A percentile compares a stretch with the other conserved stretches of the same genome.
phyloP scores from a whole-genome alignment of 2,329 filamentous ascomycete genomes.

The Dactylellina drechsleri region DNA sequence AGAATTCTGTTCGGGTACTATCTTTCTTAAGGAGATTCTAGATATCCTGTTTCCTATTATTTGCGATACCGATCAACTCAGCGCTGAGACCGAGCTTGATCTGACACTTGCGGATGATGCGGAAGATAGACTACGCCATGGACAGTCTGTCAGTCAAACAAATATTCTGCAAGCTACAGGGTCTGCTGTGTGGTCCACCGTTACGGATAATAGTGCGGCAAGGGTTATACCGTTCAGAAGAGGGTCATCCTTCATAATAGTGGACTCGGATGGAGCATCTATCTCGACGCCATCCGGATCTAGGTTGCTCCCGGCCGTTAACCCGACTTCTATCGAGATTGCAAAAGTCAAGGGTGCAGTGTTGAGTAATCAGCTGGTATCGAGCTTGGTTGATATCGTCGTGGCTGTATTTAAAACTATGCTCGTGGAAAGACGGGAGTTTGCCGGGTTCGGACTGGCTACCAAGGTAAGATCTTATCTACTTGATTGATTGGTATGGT shows the following conservation, averaged over 20 bases:
- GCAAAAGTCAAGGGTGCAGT: constrained; percentile 70
- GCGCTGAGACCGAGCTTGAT: constrained; percentile 85
- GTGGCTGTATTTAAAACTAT: constrained; percentile 86
- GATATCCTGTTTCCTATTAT: constrained; percentile 85
- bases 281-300: constrained; percentile 43
- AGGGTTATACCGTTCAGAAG: constrained; percentile 63
- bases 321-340: constrained; percentile 64
- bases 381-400: constrained; percentile 79
- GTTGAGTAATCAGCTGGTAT: constrained; percentile 62
- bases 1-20: constrained; percentile 81
- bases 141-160: constrained; percentile 65
- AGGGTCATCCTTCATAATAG: constrained; percentile 88
- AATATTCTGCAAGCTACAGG: constrained; percentile 57
- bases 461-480: constrained; percentile 70
- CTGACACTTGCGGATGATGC: constrained; percentile 77
- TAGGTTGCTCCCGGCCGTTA: constrained; percentile 46
- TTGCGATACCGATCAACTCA: constrained; percentile 84
- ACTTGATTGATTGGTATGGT: background rate
- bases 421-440: constrained; percentile 85
- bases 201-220: constrained; percentile 46
- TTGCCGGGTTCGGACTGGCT: constrained; percentile 84
- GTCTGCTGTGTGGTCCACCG: constrained; percentile 52
- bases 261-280: constrained; percentile 62
- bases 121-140: constrained; percentile 72
- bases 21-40: constrained; percentile 82